Conservation (phyloP, 2,329 filamentous ascomycete species). For the Monosporascus cannonballus region DNA sequence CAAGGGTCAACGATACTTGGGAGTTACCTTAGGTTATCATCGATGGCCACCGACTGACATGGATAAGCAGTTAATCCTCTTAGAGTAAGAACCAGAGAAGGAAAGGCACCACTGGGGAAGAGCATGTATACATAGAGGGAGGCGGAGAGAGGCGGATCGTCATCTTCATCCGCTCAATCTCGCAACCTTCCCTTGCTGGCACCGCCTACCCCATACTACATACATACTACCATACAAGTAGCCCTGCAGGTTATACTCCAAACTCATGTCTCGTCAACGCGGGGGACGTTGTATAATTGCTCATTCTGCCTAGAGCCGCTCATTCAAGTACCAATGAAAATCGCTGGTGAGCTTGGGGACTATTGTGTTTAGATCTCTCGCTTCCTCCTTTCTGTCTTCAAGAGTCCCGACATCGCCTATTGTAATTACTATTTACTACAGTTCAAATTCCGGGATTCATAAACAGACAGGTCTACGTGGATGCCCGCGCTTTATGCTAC, state of each 20-base stretch:
- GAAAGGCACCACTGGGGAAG: background rate
- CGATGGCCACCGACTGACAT: background rate
- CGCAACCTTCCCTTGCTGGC: background rate
- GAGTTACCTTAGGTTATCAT: background rate
- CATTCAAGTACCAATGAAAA: slow-evolving; percentile 1
- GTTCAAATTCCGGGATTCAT: too few relatives aligned
- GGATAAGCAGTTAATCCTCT: background rate
- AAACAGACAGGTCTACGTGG: too few relatives aligned
- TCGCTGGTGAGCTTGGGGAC: background rate
- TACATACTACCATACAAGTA: background rate
- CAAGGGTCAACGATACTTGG: background rate
- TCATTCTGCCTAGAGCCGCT: slow-evolving; percentile 4
- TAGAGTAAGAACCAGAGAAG: background rate
- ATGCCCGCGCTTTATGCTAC: too few relatives aligned
- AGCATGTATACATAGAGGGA: background rate
- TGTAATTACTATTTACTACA: background rate
- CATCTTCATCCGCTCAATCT: background rate
- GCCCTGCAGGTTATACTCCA: background rate
- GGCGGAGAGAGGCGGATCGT: background rate
- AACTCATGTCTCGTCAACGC: slow-evolving; percentile 5
- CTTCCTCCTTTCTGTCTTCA: background rate
- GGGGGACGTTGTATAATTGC: slow-evolving; percentile 8
- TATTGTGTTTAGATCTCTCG: background rate
- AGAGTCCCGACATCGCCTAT: background rate
- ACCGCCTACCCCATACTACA: background rate